phyloP scores from a whole-genome alignment of 1,284 basidiomycete species.

The Flammula alnicola region DNA sequence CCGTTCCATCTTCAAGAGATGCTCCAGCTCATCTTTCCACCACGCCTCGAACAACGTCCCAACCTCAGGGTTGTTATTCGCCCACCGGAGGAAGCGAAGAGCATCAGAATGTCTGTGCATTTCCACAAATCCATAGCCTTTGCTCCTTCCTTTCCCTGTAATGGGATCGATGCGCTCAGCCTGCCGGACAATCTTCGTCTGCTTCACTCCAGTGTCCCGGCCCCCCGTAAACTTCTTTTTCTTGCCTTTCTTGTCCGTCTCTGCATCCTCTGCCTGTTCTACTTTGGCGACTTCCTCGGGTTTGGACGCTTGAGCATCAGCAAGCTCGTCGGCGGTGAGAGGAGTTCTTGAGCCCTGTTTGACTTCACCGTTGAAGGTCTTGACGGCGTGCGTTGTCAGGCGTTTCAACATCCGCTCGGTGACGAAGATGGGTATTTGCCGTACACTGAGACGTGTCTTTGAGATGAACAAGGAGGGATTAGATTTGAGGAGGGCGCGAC shows the following conservation, averaged over 20 bases:
- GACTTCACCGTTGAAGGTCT: conserved; percentile 83
- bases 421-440: conserved; percentile 90
- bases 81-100: conserved; percentile 90
- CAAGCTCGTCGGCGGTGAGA: conserved; percentile 78
- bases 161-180: conserved; percentile 86
- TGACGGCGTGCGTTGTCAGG: conserved; percentile 82
- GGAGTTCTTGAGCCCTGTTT: conserved; percentile 62
- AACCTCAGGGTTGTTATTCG: conserved; percentile 85
- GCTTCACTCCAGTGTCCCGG: conserved; percentile 72
- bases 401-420: conserved; percentile 91
- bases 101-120: conserved; percentile 89
- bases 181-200: conserved; percentile 90
- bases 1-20: conserved; percentile 67
- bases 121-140: conserved; percentile 97
- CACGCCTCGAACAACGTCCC: conserved; percentile 79
- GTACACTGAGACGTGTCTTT: conserved; percentile 90
- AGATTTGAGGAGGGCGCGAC: conserved; percentile 78
- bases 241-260: conserved; percentile 30
- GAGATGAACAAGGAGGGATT: conserved; percentile 96
- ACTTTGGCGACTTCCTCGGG: conserved; percentile 29
- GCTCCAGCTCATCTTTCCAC: conserved; percentile 84
- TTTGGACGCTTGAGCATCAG: conserved; percentile 32
- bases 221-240: conserved; percentile 33
- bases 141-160: conserved; percentile 85
- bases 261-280: conserved; percentile 30